Conservation (phyloP, 192 early-diverging fungal species). For the Backusella westeae region DNA sequence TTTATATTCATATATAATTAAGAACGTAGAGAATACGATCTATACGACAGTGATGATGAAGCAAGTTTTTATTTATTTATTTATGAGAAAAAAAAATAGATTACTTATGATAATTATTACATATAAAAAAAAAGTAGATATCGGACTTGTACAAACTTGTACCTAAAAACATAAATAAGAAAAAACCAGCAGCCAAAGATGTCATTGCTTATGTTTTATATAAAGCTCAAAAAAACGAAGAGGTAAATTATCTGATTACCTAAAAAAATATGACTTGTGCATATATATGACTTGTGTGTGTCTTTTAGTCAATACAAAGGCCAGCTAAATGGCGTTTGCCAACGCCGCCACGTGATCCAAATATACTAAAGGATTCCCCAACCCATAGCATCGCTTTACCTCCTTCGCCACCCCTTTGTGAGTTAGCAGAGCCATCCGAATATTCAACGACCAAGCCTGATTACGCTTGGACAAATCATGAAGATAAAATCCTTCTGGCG, state of each 20-base stretch:
- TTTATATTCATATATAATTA: constrained; percentile 8
- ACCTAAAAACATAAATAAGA: constrained; percentile 1
- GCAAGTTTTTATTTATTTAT: neutral
- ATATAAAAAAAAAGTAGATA: neutral
- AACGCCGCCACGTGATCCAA: constrained; percentile 16
- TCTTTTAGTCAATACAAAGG: neutral
- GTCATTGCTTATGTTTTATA: constrained; percentile 7
- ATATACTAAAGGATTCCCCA: neutral
- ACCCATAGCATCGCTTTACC: neutral
- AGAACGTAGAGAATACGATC: neutral
- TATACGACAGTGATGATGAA: constrained; percentile 11
- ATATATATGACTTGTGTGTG: neutral
- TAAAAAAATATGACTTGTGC: neutral
- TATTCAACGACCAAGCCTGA: neutral
- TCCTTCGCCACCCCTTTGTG: constrained; percentile 9
- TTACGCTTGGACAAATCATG: constrained; percentile 3
- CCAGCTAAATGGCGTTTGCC: constrained; percentile 15
- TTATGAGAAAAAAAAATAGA: neutral
- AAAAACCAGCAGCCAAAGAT: constrained; percentile 4
- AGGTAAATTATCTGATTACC: neutral
- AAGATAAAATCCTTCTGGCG: constrained; percentile 11
- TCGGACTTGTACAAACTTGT: neutral
- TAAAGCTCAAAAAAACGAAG: constrained; percentile 4
- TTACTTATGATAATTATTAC: neutral
- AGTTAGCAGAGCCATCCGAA: neutral